Base-by-base conservation (phyloP, 805 yeast genomes). In the Deakozyma indianensis region DNA sequence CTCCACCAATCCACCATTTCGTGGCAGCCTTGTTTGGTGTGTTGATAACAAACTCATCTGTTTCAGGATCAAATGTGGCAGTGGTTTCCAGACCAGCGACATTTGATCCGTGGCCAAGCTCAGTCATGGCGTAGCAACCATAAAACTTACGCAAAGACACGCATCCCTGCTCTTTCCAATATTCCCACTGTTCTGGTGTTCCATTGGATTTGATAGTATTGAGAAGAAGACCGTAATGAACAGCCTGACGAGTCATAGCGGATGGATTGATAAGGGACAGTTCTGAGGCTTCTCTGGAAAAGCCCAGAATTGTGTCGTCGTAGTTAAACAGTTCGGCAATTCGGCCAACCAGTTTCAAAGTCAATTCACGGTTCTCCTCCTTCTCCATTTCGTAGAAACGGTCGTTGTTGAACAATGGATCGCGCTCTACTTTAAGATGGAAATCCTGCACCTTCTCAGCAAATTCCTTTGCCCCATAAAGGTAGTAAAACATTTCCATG, bases 1-100 rank as follows among this genome's bases (percentile, higher is more conserved):
- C 96, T 55, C 96, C 96, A 42, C 96, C 96, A 56, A 88, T 88
- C 96, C 96, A 88, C 96, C 96, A 88, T 62, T 88, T 88, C 22
- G 96, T 87, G 41, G 96, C 96, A 29, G 94, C 88, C 46, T 83
- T 62, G 58, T 87, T 83, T 1, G 96, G 96, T 11, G 96, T 88
- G 59, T 84, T 74, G 56, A 88, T 77, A 46, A 73, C 60, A 58
- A 88, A 83, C 51, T 78, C 77, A 55, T 85, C 84, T 23, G 71
- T 72, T 16, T 64, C 65, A 18, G 68, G 65, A 60, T 85, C 80
- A 60, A 73, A 88, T 20, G 82, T 80, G 15, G 96, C 95, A 15
- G 87, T 82, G n/a, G 96, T 88, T 63, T 88, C 95, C 50, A 85
- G 69, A 22, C 84, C 94, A 3, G 95, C 95, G 41, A 88, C 96